Percentiles rank a stretch among this genome's conserved stretches.
Evolutionary conservation across 371 early-diverging fungal genomes (phyloP).

Genomic region (Nematocida homosporus): DNA sequence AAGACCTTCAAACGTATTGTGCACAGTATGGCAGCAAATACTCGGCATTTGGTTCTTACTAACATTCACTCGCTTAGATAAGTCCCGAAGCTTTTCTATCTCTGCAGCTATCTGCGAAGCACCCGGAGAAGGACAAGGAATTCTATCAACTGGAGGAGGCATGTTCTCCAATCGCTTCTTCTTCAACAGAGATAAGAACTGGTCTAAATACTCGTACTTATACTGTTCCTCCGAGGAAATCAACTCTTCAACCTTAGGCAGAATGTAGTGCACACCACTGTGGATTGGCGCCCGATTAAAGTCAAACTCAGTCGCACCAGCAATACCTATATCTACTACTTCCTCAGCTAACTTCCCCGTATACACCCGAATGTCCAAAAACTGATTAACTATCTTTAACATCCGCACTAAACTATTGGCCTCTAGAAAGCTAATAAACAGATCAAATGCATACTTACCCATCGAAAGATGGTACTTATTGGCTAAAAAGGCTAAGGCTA

Average conservation of each 20-base stretch:
- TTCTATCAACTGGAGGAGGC: constrained; percentile 32
- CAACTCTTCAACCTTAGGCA: constrained; percentile 64
- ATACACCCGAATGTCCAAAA: constrained; percentile 76
- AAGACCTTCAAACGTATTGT: constrained; percentile 77
- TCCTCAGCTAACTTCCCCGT: constrained; percentile 59
- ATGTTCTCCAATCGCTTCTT: constrained; percentile 62
- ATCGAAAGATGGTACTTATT: constrained; percentile 82
- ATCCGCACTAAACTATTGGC: constrained; percentile 79
- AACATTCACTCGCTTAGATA: constrained; percentile 74
- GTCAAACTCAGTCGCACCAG: constrained; percentile 45
- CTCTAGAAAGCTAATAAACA: constrained; percentile 83
- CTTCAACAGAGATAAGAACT: constrained; percentile 71
- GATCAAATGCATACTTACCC: constrained; percentile 80
- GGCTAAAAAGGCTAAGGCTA: constrained; percentile 74
- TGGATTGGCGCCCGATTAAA: constrained; percentile 53
- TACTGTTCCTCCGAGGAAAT: constrained; percentile 74
- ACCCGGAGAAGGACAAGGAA: constrained; percentile 42
- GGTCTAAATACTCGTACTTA: constrained; percentile 76
- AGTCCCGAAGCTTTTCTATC: constrained; percentile 74
- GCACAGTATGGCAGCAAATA: constrained; percentile 89
- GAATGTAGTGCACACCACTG: constrained; percentile 62
- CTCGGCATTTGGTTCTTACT: constrained; percentile 77
- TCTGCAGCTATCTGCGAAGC: constrained; percentile 64
- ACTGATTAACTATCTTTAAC: constrained; percentile 83
- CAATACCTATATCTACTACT: constrained; percentile 62